phyloP scores from a whole-genome alignment of 352 stramenopile genomes.

The Globisporangium megalacanthum region DNA sequence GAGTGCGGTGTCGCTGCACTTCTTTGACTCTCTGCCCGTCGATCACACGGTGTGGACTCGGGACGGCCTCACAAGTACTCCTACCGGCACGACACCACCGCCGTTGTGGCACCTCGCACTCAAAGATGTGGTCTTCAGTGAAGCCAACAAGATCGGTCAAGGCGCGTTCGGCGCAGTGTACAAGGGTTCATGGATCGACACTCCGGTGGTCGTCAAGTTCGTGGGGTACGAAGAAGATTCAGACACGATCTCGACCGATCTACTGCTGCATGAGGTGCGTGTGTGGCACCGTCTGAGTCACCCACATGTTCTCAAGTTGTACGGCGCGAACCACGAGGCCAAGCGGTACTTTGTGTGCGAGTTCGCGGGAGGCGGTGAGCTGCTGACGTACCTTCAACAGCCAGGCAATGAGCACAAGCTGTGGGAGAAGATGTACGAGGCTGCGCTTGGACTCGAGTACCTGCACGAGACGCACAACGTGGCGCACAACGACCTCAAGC shows the following conservation, averaged over 20 bases:
- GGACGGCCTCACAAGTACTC: not conserved
- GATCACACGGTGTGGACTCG: not conserved
- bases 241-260: not conserved
- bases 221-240: slow-evolving; percentile 3
- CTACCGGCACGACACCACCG: not conserved
- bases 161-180: slow-evolving; percentile 2
- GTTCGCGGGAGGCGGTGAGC: not conserved
- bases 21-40: not conserved
- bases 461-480: slow-evolving; percentile 17
- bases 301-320: slow-evolving; percentile 8
- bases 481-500: slow-evolving; percentile 10
- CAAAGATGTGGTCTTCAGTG: not conserved
- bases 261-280: slow-evolving; percentile 1
- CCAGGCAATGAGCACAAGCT: not conserved
- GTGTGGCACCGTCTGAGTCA: slow-evolving; percentile 9
- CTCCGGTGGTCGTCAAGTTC: slow-evolving; percentile 5
- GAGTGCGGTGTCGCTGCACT: not conserved
- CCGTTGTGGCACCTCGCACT: slow-evolving; percentile 2
- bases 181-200: slow-evolving; percentile 2
- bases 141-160: not conserved
- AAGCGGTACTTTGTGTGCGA: slow-evolving; percentile 4
- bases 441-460: slow-evolving; percentile 23
- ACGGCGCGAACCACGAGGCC: not conserved
- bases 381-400: not conserved
- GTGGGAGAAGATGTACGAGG: slow-evolving; percentile 18